phyloP scores from a whole-genome alignment of 257 asterid genomes.

The Galeopsis tetrahit region DNA sequence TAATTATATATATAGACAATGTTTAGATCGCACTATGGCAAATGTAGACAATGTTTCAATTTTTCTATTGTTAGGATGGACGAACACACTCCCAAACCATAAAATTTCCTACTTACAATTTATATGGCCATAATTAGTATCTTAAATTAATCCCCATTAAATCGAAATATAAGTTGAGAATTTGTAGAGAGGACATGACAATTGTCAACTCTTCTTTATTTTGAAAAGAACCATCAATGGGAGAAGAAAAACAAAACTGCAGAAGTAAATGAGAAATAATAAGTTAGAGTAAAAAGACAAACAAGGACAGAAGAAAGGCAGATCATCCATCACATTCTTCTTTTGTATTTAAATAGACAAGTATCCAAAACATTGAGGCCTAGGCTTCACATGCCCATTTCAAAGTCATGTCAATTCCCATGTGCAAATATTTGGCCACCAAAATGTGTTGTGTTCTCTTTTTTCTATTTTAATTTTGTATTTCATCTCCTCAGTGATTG shows the following conservation, averaged over 20 bases:
- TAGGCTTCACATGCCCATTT: slow-evolving; percentile 56
- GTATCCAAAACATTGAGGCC: slow-evolving; percentile 39
- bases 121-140: no score
- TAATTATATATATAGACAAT: no score
- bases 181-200: background rate
- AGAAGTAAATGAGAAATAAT: slow-evolving; percentile 27
- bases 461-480: background rate
- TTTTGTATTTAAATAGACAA: background rate
- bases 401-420: slow-evolving; percentile 52
- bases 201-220: background rate
- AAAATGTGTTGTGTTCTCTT: no score
- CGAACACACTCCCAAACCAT: no score
- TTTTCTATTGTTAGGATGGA: no score
- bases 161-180: no score
- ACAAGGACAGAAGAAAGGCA: slow-evolving; percentile 39
- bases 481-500: background rate
- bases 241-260: slow-evolving; percentile 13
- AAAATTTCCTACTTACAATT: no score
- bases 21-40: no score
- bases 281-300: slow-evolving; percentile 29
- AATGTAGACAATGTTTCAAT: no score
- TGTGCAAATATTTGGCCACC: slow-evolving; percentile 42
- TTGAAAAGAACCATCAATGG: background rate
- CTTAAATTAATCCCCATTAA: no score
- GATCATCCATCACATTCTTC: slow-evolving; percentile 46